Conservation (phyloP, 768 basidiomycete species). For the Lentinula boryana region DNA sequence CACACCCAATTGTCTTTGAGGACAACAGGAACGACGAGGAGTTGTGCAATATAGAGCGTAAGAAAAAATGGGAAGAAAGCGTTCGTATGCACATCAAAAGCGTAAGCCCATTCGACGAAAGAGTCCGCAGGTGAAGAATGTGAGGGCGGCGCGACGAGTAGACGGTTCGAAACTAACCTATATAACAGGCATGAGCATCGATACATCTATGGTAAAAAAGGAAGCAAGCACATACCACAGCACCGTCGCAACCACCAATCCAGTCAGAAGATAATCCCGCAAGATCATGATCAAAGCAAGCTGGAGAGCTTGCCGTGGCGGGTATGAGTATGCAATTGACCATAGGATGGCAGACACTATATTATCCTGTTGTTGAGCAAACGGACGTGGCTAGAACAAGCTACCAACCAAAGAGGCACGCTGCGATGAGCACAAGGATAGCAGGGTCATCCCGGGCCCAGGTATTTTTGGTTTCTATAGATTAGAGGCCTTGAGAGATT, state of each 20-base stretch:
- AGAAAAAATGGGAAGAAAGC: slow-evolving; percentile 94
- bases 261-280: slow-evolving; percentile 81
- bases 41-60: slow-evolving; percentile 82
- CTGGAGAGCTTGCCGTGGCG: slow-evolving; percentile 46
- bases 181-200: background rate
- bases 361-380: background rate
- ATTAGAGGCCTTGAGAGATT: background rate
- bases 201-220: background rate
- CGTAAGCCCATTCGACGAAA: slow-evolving; percentile 86
- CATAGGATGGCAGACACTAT: slow-evolving; percentile 80
- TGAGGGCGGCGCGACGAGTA: slow-evolving; percentile 65
- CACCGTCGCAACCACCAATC: slow-evolving; percentile 66
- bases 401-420: slow-evolving; percentile 64
- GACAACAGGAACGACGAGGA: slow-evolving; percentile 80
- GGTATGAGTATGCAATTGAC: slow-evolving; percentile 77
- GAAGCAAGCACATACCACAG: slow-evolving; percentile 51
- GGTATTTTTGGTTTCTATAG: slow-evolving; percentile 90
- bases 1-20: slow-evolving; percentile 90
- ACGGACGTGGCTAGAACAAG: background rate
- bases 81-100: slow-evolving; percentile 95
- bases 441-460: slow-evolving; percentile 99
- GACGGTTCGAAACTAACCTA: slow-evolving; percentile 68
- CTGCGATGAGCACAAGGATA: slow-evolving; percentile 80
- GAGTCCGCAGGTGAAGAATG: slow-evolving; percentile 68
- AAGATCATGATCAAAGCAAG: slow-evolving; percentile 79